Evolutionary conservation across 352 stramenopile genomes (phyloP).

Genomic region (Plasmopara halstedii): DNA sequence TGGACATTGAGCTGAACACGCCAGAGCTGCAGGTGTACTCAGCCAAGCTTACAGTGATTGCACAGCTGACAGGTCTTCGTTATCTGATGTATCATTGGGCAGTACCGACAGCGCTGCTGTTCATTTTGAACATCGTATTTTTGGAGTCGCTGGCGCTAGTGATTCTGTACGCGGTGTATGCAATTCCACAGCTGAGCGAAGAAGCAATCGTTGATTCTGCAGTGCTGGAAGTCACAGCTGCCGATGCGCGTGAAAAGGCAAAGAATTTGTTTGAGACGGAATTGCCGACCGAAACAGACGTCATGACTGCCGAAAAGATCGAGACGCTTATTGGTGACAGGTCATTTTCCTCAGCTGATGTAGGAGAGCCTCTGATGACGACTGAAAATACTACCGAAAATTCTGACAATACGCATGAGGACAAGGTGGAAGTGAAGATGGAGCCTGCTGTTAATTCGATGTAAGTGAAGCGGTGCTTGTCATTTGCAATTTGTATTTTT

Average conservation of each 20-base stretch:
- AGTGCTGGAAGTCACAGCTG: slow-evolving; percentile 15
- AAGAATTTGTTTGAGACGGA: slow-evolving; percentile 15
- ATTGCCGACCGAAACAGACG: slow-evolving; percentile 9
- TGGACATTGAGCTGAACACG: slow-evolving; percentile 56
- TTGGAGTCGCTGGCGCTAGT: slow-evolving; percentile 55
- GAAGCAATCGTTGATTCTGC: slow-evolving; percentile 13
- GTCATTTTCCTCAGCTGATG: slow-evolving; percentile 7
- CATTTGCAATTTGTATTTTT: not conserved
- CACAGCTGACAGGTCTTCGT: slow-evolving; percentile 67
- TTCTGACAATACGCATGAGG: slow-evolving; percentile 7
- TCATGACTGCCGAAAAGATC: slow-evolving; percentile 27
- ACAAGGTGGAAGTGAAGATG: slow-evolving; percentile 21
- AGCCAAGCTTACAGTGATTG: slow-evolving; percentile 73
- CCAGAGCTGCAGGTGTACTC: slow-evolving; percentile 62
- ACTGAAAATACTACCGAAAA: not conserved
- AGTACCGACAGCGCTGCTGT: slow-evolving; percentile 51
- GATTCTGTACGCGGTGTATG: slow-evolving; percentile 62
- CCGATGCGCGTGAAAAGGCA: slow-evolving; percentile 17
- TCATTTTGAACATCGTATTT: slow-evolving; percentile 77
- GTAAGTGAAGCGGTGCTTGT: slow-evolving; percentile 2
- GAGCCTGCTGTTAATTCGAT: slow-evolving; percentile 23
- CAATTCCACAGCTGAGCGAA: slow-evolving; percentile 29
- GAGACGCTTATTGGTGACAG: slow-evolving; percentile 21
- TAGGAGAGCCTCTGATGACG: slow-evolving; percentile 1
- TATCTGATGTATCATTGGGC: slow-evolving; percentile 87